Conservation (phyloP, 2,329 filamentous ascomycete species). For the Beauveria sp. region DNA sequence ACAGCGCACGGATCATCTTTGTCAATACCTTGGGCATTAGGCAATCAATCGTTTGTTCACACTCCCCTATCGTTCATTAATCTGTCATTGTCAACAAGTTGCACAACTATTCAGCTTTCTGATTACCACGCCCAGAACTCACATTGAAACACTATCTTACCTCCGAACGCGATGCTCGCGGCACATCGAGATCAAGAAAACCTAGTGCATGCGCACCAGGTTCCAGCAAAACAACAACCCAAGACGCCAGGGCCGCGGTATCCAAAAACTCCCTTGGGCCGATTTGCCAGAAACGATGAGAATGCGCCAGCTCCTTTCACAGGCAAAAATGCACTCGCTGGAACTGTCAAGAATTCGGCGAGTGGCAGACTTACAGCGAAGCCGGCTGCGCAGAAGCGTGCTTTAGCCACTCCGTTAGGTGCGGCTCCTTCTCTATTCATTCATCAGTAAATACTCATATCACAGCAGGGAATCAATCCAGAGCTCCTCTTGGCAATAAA, state of each 20-base stretch:
- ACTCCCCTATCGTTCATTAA: neutral
- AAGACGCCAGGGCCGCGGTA: constrained; percentile 73
- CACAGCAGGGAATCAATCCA: constrained; percentile 40
- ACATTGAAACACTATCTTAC: too few species aligned
- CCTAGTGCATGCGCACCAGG: constrained; percentile 66
- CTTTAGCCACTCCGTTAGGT: constrained; percentile 76
- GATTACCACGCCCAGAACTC: neutral
- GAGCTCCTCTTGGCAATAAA: constrained; percentile 85
- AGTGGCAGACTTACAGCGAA: constrained; percentile 41
- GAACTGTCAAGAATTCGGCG: constrained; percentile 35
- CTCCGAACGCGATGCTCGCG: constrained; percentile 54
- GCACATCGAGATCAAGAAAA: constrained; percentile 84
- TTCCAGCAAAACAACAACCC: constrained; percentile 66
- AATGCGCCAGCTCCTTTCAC: constrained; percentile 50
- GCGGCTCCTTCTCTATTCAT: constrained; percentile 22
- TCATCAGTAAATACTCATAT: neutral
- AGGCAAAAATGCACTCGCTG: constrained; percentile 38
- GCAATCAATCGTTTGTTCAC: neutral
- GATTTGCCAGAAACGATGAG: constrained; percentile 69
- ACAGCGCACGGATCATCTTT: constrained; percentile 7
- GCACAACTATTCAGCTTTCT: neutral
- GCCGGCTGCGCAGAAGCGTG: constrained; percentile 39
- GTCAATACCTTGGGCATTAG: neutral
- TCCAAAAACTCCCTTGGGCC: constrained; percentile 75
- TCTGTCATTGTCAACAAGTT: neutral